These are phyloP conservation scores for Thymus quinquecostatus DNA, from an alignment of 257 asterid species.

Conservation along the genomic window DNA sequence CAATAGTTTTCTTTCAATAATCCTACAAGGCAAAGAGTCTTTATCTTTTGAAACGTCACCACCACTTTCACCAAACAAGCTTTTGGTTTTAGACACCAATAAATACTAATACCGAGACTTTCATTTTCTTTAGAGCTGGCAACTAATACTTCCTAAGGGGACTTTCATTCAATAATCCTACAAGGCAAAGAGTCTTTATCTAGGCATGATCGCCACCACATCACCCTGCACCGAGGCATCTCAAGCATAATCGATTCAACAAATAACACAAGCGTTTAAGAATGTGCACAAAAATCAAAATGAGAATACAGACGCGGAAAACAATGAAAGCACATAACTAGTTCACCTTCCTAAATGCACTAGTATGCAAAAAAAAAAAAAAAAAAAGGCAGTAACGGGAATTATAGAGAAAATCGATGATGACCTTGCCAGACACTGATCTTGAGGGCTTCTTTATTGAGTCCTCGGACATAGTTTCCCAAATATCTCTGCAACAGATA, in stretches of 20 bases:
- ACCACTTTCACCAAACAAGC: too few relatives aligned
- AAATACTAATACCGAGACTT: too few relatives aligned
- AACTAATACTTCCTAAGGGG: too few relatives aligned
- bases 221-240: background rate
- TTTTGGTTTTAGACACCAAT: too few relatives aligned
- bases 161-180: too few relatives aligned
- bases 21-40: too few relatives aligned
- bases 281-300: background rate
- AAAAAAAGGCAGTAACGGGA: background rate
- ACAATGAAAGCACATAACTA: background rate
- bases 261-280: background rate
- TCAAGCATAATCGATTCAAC: background rate
- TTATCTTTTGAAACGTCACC: too few relatives aligned
- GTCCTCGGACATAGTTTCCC: constrained; percentile 96
- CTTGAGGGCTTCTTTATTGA: constrained; percentile 94
- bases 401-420: background rate
- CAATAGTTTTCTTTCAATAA: too few relatives aligned
- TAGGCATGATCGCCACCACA: background rate
- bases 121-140: too few relatives aligned
- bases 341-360: constrained; percentile 1
- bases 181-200: background rate
- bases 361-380: background rate
- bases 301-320: background rate
- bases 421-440: constrained; percentile 99
- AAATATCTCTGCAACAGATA: constrained; percentile 81